Evolutionary conservation across 2,329 filamentous ascomycete genomes (phyloP).

Genomic region (Arthrobotrys sinensis): DNA sequence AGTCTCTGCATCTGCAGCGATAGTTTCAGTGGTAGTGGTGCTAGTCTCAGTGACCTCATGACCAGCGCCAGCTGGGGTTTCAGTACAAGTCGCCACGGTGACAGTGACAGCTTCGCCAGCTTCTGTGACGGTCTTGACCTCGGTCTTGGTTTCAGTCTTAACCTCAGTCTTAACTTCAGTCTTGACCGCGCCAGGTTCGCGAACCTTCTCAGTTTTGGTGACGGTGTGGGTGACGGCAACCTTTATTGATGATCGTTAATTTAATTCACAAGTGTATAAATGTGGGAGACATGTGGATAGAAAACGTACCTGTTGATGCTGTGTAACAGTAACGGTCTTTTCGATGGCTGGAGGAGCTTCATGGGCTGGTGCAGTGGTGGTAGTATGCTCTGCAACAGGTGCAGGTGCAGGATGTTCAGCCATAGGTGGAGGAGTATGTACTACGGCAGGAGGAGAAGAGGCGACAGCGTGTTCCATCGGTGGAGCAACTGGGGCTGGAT

Average conservation of each 20-base stretch:
- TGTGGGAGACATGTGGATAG: neutral
- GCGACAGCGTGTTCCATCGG: slow-evolving; percentile 12
- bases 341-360: neutral
- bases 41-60: slow-evolving; percentile 3
- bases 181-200: neutral
- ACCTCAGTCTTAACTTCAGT: neutral
- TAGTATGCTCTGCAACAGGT: no score
- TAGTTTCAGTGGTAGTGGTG: slow-evolving; percentile 8
- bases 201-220: slow-evolving; percentile 13
- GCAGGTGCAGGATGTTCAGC: neutral
- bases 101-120: slow-evolving; percentile 26
- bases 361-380: no score
- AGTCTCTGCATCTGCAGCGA: slow-evolving; percentile 3
- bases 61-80: slow-evolving; percentile 11
- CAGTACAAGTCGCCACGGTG: slow-evolving; percentile 40
- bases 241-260: slow-evolving; percentile 9
- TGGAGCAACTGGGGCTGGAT: slow-evolving; percentile 10
- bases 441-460: neutral
- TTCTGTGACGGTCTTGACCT: neutral
- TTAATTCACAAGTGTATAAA: neutral
- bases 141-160: no score
- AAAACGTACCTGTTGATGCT: slow-evolving; percentile 36
- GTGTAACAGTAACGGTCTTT: slow-evolving; percentile 38
- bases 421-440: slow-evolving; percentile 25
- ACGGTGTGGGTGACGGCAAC: slow-evolving; percentile 17